A percentile compares a stretch with the other conserved stretches of the same genome.
Evolutionary conservation across 495 filamentous ascomycete genomes (phyloP).

Genomic region (Aspergillus leporis): DNA sequence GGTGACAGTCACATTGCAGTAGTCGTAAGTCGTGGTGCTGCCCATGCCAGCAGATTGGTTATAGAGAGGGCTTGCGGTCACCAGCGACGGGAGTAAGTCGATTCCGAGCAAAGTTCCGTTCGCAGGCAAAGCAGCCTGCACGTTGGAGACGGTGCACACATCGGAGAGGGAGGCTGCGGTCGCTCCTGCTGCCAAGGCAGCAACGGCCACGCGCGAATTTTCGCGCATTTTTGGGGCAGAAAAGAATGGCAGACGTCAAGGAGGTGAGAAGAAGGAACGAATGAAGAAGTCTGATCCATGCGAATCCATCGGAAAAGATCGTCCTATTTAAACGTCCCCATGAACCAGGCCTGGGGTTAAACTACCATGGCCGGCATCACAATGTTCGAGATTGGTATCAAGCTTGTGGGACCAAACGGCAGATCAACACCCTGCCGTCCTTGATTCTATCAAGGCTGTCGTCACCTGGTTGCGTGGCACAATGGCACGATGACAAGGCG

Average conservation of each 20-base stretch:
- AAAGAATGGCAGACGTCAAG: slow-evolving; percentile 10
- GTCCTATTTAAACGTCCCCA: not conserved
- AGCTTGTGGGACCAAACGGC: not conserved
- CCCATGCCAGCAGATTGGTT: slow-evolving; percentile 23
- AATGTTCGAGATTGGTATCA: not conserved
- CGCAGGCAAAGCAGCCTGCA: slow-evolving; percentile 30
- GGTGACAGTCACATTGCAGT: slow-evolving; percentile 39
- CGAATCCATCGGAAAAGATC: not conserved
- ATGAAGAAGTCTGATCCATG: not conserved
- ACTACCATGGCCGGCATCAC: not conserved
- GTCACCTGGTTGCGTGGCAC: not conserved
- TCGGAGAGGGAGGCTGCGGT: slow-evolving; percentile 31
- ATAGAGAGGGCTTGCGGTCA: slow-evolving; percentile 29
- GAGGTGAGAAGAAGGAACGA: not conserved
- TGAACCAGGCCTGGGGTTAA: not conserved
- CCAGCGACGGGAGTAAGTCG: slow-evolving; percentile 29
- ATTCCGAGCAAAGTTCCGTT: slow-evolving; percentile 37
- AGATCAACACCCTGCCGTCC: not conserved
- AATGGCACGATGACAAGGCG: not conserved
- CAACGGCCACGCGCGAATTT: slow-evolving; percentile 21
- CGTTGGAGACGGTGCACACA: slow-evolving; percentile 36
- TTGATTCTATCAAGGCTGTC: not conserved
- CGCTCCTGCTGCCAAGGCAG: slow-evolving; percentile 29
- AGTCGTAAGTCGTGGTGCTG: slow-evolving; percentile 27
- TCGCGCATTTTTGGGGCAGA: slow-evolving; percentile 24